These are phyloP conservation scores for Saccharomycopsis sp. DNA, from an alignment of 805 yeast genomes.

Conservation along the genomic window DNA sequence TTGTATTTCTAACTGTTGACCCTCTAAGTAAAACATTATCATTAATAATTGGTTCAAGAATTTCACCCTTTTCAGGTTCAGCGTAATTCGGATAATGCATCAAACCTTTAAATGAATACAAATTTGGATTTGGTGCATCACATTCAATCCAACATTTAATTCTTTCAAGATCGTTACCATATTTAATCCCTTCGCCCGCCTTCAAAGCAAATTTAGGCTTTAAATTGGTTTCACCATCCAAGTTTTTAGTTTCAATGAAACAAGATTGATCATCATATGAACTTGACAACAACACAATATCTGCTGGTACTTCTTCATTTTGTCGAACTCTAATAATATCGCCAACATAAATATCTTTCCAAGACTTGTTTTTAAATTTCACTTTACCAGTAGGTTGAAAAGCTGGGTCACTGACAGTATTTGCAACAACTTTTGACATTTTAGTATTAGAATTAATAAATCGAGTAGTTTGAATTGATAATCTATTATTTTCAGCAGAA, in stretches of 20 bases:
- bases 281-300: conserved; percentile 57
- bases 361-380: conserved; percentile 43
- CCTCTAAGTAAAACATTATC: conserved; percentile 68
- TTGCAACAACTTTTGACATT: conserved; percentile 24
- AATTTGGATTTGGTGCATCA: conserved; percentile 62
- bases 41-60: conserved; percentile 49
- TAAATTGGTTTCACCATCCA: conserved; percentile 73
- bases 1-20: conserved; percentile 63
- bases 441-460: conserved; percentile 18
- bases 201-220: conserved; percentile 50
- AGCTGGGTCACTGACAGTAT: conserved; percentile 30
- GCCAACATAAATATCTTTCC: conserved; percentile 75
- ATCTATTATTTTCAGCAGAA: conserved; percentile 6
- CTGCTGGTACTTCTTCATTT: conserved; percentile 77
- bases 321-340: conserved; percentile 60
- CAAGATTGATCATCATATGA: conserved; percentile 66
- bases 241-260: conserved; percentile 61
- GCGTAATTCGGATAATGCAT: conserved; percentile 40
- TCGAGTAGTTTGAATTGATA: conserved; percentile 20
- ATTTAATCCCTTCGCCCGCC: conserved; percentile 47
- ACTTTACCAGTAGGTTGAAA: conserved; percentile 29
- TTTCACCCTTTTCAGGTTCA: conserved; percentile 22
- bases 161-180: conserved; percentile 52
- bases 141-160: conserved; percentile 57
- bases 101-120: conserved; percentile 63